Percentiles rank a stretch among this genome's conserved stretches.
These are phyloP conservation scores for Elongisporangium prolatum DNA, from an alignment of 352 stramenopile genomes.

Conservation along the genomic window DNA sequence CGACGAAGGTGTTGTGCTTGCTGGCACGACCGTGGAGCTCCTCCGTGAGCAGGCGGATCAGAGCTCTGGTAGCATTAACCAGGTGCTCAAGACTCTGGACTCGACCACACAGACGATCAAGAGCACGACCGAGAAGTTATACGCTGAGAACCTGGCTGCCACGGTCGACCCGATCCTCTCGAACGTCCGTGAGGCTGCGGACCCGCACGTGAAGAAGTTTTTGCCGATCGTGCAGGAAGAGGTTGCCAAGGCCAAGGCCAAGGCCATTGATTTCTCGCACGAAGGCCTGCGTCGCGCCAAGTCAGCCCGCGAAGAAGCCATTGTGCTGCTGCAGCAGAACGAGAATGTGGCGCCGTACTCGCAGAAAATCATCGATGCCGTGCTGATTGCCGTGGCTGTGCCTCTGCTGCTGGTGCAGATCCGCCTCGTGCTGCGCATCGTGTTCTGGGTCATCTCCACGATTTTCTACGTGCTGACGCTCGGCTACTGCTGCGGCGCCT, in stretches of 20 bases:
- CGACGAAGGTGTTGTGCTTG: slow-evolving; percentile 64
- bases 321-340: slow-evolving; percentile 54
- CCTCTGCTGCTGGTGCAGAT: slow-evolving; percentile 47
- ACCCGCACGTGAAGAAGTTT: slow-evolving; percentile 59
- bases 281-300: slow-evolving; percentile 39
- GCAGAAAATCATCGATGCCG: slow-evolving; percentile 61
- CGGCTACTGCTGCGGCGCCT: slow-evolving; percentile 51
- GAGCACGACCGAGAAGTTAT: slow-evolving; percentile 52
- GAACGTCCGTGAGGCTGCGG: slow-evolving; percentile 37
- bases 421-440: slow-evolving; percentile 39
- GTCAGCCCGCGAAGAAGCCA: slow-evolving; percentile 38
- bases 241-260: slow-evolving; percentile 28
- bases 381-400: slow-evolving; percentile 38
- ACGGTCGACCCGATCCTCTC: slow-evolving; percentile 57
- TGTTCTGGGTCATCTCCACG: slow-evolving; percentile 57
- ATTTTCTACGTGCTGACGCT: slow-evolving; percentile 42
- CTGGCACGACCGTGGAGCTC: slow-evolving; percentile 23
- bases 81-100: slow-evolving; percentile 45
- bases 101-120: slow-evolving; percentile 39
- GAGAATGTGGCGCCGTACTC: slow-evolving; percentile 49
- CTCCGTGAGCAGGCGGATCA: slow-evolving; percentile 43
- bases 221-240: slow-evolving; percentile 44
- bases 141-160: slow-evolving; percentile 57
- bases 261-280: slow-evolving; percentile 34
- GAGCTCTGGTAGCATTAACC: slow-evolving; percentile 34